Conservation (phyloP, 768 basidiomycete genomes). For the Imleria badia region DNA sequence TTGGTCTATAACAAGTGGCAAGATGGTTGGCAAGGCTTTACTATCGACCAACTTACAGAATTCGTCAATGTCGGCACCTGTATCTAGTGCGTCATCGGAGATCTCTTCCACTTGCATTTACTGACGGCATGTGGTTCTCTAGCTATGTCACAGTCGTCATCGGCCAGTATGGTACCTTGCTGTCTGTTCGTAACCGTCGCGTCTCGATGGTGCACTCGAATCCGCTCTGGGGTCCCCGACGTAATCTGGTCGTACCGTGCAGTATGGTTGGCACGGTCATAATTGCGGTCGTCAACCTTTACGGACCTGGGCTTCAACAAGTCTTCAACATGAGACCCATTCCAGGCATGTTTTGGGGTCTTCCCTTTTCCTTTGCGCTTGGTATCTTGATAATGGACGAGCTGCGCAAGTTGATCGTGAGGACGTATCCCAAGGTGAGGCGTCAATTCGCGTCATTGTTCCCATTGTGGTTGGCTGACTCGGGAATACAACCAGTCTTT, state of each 20-base stretch:
- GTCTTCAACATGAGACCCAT: slow-evolving; percentile 37
- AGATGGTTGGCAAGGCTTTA: slow-evolving; percentile 37
- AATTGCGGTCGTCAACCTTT: slow-evolving; percentile 36
- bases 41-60: slow-evolving; percentile 29
- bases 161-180: slow-evolving; percentile 25
- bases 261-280: slow-evolving; percentile 34
- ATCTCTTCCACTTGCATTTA: neutral
- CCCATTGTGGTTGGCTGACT: neutral
- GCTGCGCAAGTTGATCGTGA: slow-evolving; percentile 43
- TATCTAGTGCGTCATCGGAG: slow-evolving; percentile 38
- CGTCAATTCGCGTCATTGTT: neutral
- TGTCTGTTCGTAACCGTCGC: slow-evolving; percentile 30
- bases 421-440: slow-evolving; percentile 43
- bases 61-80: slow-evolving; percentile 43
- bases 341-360: slow-evolving; percentile 45
- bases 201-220: slow-evolving; percentile 29
- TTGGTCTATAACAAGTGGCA: slow-evolving; percentile 40
- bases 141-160: slow-evolving; percentile 39
- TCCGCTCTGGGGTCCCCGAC: slow-evolving; percentile 39
- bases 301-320: slow-evolving; percentile 31
- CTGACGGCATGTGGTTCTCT: neutral
- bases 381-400: slow-evolving; percentile 47
- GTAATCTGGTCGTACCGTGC: slow-evolving; percentile 32
- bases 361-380: slow-evolving; percentile 42
- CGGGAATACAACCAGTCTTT: slow-evolving; percentile 14